Conservation (phyloP, 768 basidiomycete genomes). For the Amanita inopinata region DNA sequence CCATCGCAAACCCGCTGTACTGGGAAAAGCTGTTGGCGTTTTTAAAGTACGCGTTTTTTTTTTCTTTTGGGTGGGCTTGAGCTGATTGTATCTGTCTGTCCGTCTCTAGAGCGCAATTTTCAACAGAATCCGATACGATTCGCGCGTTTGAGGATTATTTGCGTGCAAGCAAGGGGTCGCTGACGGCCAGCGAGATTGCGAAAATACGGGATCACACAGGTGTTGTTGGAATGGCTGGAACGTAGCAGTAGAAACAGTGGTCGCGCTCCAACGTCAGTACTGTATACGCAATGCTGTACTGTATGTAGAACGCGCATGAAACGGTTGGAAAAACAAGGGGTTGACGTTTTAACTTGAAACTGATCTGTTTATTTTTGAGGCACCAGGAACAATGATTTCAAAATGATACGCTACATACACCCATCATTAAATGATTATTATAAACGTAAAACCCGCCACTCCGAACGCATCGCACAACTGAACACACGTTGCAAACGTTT, state of each 20-base stretch:
- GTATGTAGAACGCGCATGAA: neutral
- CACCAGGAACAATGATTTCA: too few relatives aligned
- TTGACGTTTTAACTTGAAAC: too few relatives aligned
- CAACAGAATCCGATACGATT: conserved; percentile 51
- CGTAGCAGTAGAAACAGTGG: conserved; percentile 24
- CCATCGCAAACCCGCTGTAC: conserved; percentile 69
- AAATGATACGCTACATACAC: too few relatives aligned
- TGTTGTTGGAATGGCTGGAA: conserved; percentile 82
- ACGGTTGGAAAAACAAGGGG: too few relatives aligned
- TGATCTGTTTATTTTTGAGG: too few relatives aligned
- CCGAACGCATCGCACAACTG: too few relatives aligned
- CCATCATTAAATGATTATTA: too few relatives aligned
- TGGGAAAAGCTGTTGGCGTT: conserved; percentile 67
- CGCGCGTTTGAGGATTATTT: conserved; percentile 84
- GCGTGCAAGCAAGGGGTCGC: conserved; percentile 64
- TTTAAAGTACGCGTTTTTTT: conserved; percentile 36
- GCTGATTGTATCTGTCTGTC: neutral
- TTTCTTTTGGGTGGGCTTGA: conserved; percentile 7
- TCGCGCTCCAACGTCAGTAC: neutral
- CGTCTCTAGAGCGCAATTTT: conserved; percentile 48
- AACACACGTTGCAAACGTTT: too few relatives aligned
- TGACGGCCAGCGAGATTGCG: conserved; percentile 83
- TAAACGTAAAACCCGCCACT: too few relatives aligned
- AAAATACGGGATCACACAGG: conserved; percentile 86
- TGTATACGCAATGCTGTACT: neutral